phyloP scores from a whole-genome alignment of 2,329 filamentous ascomycete species.

The Ophiostoma quercus region DNA sequence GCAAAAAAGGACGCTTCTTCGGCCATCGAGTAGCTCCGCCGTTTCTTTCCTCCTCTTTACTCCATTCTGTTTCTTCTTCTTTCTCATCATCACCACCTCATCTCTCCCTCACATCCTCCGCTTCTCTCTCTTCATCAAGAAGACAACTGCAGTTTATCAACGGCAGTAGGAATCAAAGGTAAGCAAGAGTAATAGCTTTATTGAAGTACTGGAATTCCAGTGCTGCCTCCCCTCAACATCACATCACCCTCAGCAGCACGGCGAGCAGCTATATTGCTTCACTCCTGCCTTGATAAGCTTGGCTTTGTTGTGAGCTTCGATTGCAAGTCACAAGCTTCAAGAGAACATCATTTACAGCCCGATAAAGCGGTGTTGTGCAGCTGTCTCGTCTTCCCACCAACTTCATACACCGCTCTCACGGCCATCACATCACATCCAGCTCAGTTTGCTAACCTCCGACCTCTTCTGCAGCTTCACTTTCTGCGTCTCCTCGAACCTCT shows the following conservation, averaged over 20 bases:
- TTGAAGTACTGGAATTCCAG: neutral
- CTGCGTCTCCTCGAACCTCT: neutral
- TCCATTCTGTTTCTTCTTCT: slow-evolving; percentile 18
- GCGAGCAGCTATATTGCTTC: neutral
- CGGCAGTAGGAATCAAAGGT: slow-evolving; percentile 13
- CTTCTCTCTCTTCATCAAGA: slow-evolving; percentile 10
- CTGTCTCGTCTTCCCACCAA: neutral
- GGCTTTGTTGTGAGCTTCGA: neutral
- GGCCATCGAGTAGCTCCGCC: slow-evolving; percentile 21
- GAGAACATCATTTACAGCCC: neutral
- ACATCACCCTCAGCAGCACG: neutral
- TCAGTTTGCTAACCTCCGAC: neutral
- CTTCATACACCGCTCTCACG: neutral
- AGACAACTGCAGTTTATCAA: neutral
- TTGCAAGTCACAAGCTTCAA: neutral
- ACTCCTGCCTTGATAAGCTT: neutral
- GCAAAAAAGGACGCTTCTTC: slow-evolving; percentile 19
- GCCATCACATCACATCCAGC: neutral
- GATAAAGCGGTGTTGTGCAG: neutral
- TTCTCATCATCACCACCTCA: slow-evolving; percentile 16
- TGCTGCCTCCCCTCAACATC: neutral
- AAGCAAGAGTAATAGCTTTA: neutral
- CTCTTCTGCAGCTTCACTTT: neutral
- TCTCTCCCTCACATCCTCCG: slow-evolving; percentile 13
- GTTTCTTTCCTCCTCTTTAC: slow-evolving; percentile 17